Conservation (phyloP, 257 asterid genomes). For the Pogostemon cablin region DNA sequence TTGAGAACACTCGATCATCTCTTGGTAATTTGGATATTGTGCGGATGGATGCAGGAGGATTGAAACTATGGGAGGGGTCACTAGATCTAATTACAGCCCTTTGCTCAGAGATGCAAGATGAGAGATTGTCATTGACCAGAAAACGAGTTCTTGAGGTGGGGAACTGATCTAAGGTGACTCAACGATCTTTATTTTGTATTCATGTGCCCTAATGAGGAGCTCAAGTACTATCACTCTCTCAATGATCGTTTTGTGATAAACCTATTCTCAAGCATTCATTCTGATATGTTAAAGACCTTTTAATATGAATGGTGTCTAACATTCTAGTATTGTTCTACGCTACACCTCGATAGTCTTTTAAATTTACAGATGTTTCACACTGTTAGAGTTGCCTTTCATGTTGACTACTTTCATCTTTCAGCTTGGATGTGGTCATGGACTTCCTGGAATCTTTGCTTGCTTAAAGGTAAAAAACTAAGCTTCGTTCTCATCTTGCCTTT, state of each 20-base stretch:
- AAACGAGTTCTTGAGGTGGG: constrained; percentile 96
- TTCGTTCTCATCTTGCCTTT: constrained; percentile 20
- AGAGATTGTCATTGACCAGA: constrained; percentile 56
- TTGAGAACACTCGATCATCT: not conserved
- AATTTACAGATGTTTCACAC: not conserved
- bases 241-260: not conserved
- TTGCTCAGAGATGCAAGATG: constrained; percentile 57
- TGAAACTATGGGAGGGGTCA: constrained; percentile 97
- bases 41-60: constrained; percentile 63
- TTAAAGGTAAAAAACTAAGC: constrained; percentile 54
- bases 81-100: constrained; percentile 74
- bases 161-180: constrained; percentile 53
- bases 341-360: not conserved
- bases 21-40: constrained; percentile 9
- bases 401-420: constrained; percentile 43
- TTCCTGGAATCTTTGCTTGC: constrained; percentile 89
- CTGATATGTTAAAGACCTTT: constrained; percentile 6
- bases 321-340: not conserved
- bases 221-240: not conserved
- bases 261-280: not conserved
- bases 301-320: no score
- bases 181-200: constrained; percentile 25
- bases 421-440: constrained; percentile 99
- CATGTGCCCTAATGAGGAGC: not conserved
- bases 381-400: constrained; percentile 12